These are phyloP conservation scores for Geotrichum restrictum DNA, from an alignment of 1,139 yeast genomes.

Conservation along the genomic window DNA sequence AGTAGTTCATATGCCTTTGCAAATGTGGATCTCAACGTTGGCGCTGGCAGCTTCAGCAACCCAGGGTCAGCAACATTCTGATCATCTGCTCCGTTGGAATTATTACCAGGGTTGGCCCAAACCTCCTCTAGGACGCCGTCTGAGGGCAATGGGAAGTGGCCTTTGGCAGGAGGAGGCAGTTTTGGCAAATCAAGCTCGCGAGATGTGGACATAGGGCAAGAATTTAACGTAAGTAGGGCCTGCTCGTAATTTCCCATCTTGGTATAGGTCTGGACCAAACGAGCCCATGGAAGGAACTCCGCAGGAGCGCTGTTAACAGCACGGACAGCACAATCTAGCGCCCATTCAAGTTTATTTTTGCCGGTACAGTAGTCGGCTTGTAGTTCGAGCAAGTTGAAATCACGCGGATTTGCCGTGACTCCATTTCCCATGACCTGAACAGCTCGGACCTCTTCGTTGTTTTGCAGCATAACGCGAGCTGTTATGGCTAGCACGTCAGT, in stretches of 20 bases:
- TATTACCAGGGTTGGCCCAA: slow-evolving; percentile 58
- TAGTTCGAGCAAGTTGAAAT: slow-evolving; percentile 51
- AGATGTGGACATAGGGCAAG: slow-evolving; percentile 85
- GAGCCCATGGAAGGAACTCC: slow-evolving; percentile 80
- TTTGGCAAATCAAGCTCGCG: slow-evolving; percentile 50
- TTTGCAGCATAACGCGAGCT: slow-evolving; percentile 56
- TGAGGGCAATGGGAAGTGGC: slow-evolving; percentile 71
- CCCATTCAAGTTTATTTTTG: slow-evolving; percentile 65
- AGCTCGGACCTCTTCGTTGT: slow-evolving; percentile 77
- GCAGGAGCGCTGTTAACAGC: slow-evolving; percentile 82
- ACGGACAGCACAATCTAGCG: slow-evolving; percentile 65
- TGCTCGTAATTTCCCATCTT: slow-evolving; percentile 63
- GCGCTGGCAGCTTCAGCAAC: slow-evolving; percentile 68
- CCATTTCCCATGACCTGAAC: slow-evolving; percentile 62
- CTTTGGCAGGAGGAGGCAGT: slow-evolving; percentile 64
- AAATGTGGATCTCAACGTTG: slow-evolving; percentile 72
- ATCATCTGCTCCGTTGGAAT: slow-evolving; percentile 13
- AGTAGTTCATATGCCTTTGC: slow-evolving; percentile 74
- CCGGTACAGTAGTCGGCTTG: slow-evolving; percentile 71
- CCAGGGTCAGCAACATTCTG: slow-evolving; percentile 57
- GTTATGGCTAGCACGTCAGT: slow-evolving; percentile 55
- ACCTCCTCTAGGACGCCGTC: slow-evolving; percentile 61
- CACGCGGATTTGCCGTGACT: slow-evolving; percentile 54
- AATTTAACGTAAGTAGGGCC: slow-evolving; percentile 78
- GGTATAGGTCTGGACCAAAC: slow-evolving; percentile 68